Conservation (phyloP, 306 rosid species). For the Trifolium repens region DNA sequence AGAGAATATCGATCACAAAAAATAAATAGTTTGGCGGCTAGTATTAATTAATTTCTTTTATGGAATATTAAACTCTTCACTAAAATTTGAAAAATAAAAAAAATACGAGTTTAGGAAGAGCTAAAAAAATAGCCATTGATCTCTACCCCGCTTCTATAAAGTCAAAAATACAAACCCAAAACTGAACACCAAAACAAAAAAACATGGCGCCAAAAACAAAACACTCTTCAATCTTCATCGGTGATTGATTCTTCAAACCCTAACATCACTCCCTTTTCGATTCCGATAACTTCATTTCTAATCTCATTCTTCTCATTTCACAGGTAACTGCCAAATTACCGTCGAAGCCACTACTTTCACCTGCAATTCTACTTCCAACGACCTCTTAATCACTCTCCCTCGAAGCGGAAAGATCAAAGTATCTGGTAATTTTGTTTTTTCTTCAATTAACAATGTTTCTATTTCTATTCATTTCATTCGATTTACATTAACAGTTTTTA, state of each 20-base stretch:
- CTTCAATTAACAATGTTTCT: background rate
- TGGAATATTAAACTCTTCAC: too few species aligned
- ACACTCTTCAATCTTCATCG: slow-evolving; percentile 56
- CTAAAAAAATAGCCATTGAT: background rate
- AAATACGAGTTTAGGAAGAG: too few species aligned
- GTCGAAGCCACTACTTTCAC: slow-evolving; percentile 59
- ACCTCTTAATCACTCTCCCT: slow-evolving; percentile 56
- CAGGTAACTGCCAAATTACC: slow-evolving; percentile 71
- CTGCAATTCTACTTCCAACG: slow-evolving; percentile 53
- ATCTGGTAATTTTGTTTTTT: slow-evolving; percentile 46
- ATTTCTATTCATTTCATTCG: slow-evolving; percentile 2
- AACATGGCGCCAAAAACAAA: slow-evolving; percentile 65
- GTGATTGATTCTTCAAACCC: slow-evolving; percentile 51
- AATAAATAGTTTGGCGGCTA: too few species aligned
- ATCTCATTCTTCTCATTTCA: slow-evolving; percentile 5
- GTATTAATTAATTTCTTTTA: too few species aligned
- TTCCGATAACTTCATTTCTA: background rate
- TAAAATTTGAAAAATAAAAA: too few species aligned
- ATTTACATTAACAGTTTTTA: slow-evolving; percentile 28
- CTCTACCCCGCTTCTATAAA: slow-evolving; percentile 2
- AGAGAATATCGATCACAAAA: too few species aligned
- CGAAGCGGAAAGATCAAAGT: slow-evolving; percentile 53
- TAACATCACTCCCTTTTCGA: background rate
- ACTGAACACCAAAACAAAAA: background rate
- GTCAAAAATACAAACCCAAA: background rate